phyloP scores from a whole-genome alignment of 208 protist genomes.

The Acanthamoeba healyi region DNA sequence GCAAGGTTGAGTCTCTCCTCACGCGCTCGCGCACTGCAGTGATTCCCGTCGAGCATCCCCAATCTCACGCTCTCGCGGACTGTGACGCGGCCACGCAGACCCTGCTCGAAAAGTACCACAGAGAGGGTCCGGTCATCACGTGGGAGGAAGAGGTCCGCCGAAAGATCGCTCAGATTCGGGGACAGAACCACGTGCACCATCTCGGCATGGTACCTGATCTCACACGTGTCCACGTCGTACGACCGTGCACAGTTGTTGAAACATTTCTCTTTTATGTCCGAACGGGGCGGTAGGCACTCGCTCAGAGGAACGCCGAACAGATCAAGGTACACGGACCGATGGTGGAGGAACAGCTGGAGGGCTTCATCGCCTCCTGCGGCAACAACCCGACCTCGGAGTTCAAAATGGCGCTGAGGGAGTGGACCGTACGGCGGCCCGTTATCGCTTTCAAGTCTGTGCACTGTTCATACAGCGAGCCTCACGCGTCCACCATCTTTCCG shows the following conservation, averaged over 20 bases:
- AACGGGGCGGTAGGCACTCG: not conserved
- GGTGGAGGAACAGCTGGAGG: not conserved
- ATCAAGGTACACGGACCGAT: not conserved
- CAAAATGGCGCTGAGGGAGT: not conserved
- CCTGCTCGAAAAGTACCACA: not conserved
- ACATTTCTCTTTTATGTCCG: too few relatives aligned
- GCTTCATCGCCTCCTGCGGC: not conserved
- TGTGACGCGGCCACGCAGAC: not conserved
- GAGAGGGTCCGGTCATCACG: not conserved
- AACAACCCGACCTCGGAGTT: not conserved
- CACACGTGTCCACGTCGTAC: too few relatives aligned
- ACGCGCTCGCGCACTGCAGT: too few relatives aligned
- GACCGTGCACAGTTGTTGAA: too few relatives aligned
- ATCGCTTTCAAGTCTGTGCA: not conserved
- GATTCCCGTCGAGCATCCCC: too few relatives aligned
- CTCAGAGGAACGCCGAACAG: not conserved
- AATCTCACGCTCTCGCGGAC: too few relatives aligned
- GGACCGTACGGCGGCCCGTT: not conserved
- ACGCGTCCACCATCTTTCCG: too few relatives aligned
- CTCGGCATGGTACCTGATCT: not conserved
- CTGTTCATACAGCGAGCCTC: too few relatives aligned
- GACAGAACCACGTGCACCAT: not conserved
- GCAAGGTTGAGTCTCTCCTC: not conserved
- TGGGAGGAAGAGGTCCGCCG: constrained; percentile 25
- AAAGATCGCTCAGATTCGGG: not conserved